Evolutionary conservation across 148 eudicot genomes (phyloP).

Genomic region (Simmondsia chinensis): DNA sequence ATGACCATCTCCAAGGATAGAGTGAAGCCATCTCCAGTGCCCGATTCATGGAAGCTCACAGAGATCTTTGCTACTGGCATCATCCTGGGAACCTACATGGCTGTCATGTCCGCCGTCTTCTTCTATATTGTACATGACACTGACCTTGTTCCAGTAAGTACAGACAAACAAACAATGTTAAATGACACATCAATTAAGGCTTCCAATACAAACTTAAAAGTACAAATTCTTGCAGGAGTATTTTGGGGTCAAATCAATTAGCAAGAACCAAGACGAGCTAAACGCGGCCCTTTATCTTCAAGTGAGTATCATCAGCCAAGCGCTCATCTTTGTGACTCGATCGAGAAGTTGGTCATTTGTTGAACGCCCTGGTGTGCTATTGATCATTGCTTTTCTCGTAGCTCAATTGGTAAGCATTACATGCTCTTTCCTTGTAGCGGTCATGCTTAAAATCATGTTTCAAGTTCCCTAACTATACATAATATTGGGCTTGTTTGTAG

Average conservation of each 20-base stretch:
- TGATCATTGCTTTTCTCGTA: constrained; percentile 45
- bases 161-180: too few relatives aligned
- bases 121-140: constrained; percentile 71
- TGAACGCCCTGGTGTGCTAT: constrained; percentile 68
- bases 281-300: constrained; percentile 84
- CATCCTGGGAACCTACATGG: constrained; percentile 77
- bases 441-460: too few relatives aligned
- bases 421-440: too few relatives aligned
- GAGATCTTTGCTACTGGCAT: constrained; percentile 83
- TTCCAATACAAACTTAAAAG: background rate
- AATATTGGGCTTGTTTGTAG: constrained; percentile 11
- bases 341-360: constrained; percentile 79
- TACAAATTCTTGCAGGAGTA: constrained; percentile 16
- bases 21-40: constrained; percentile 87
- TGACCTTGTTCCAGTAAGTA: constrained; percentile 50
- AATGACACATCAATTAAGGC: background rate
- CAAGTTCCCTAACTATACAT: too few relatives aligned
- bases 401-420: constrained; percentile 53
- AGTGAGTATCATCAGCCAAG: constrained; percentile 92
- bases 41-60: constrained; percentile 91
- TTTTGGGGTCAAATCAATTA: constrained; percentile 48
- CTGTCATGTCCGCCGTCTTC: constrained; percentile 57
- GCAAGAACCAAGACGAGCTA: constrained; percentile 31
- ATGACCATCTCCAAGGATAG: constrained; percentile 95
- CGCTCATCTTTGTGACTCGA: constrained; percentile 86